Percentiles rank a stretch among this genome's conserved stretches.
phyloP scores from a whole-genome alignment of 129 eudicot species.

The Flaveria brownii region DNA sequence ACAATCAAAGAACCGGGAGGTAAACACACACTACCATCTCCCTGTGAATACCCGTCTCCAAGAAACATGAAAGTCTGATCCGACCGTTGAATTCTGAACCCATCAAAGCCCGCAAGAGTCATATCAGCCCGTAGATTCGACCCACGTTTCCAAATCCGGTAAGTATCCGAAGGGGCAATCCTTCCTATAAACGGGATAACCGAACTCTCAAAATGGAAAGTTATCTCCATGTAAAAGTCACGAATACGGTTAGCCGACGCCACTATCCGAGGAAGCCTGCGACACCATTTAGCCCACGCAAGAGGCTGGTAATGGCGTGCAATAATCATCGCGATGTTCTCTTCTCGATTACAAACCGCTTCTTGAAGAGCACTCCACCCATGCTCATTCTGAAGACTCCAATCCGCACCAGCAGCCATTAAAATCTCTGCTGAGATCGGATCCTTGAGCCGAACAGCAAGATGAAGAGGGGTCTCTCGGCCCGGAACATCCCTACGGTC shows the following conservation, averaged over 20 bases:
- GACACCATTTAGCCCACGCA: slow-evolving; percentile 24
- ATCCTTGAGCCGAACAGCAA: slow-evolving; percentile 18
- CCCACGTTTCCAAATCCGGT: slow-evolving; percentile 84
- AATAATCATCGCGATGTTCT: slow-evolving; percentile 17
- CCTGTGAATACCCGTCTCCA: slow-evolving; percentile 58
- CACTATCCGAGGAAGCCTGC: slow-evolving; percentile 15
- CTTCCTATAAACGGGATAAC: slow-evolving; percentile 82
- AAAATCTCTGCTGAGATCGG: slow-evolving; percentile 14
- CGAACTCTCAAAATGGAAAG: slow-evolving; percentile 79
- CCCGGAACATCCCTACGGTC: slow-evolving; percentile 14
- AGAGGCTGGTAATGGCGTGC: slow-evolving; percentile 23
- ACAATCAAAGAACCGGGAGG: slow-evolving; percentile 22
- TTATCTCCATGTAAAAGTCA: slow-evolving; percentile 84
- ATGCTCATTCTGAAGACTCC: slow-evolving; percentile 15
- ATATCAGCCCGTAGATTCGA: slow-evolving; percentile 83
- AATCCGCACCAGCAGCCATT: slow-evolving; percentile 26
- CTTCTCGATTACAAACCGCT: slow-evolving; percentile 18
- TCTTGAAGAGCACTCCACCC: slow-evolving; percentile 22
- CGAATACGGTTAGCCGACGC: slow-evolving; percentile 65
- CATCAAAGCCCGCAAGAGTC: slow-evolving; percentile 90
- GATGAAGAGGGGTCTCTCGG: slow-evolving; percentile 16
- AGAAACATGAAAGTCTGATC: slow-evolving; percentile 83
- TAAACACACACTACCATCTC: slow-evolving; percentile 7
- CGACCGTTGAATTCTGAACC: slow-evolving; percentile 79
- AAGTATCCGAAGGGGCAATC: slow-evolving; percentile 82